phyloP scores from a whole-genome alignment of 2,329 filamentous ascomycete species.

The Dactylellina drechsleri region DNA sequence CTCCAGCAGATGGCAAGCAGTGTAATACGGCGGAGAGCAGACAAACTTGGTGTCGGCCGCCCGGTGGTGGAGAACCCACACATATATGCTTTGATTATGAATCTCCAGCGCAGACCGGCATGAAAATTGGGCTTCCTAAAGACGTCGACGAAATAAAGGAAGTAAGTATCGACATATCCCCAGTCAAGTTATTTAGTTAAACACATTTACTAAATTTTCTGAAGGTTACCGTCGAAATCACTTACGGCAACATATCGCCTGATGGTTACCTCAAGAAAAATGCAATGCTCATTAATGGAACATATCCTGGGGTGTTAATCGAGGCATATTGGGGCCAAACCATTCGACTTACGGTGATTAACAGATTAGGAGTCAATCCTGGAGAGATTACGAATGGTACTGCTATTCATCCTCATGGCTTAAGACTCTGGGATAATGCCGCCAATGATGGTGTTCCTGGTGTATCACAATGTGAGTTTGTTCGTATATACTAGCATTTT shows the following conservation, averaged over 20 bases:
- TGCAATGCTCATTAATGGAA: conserved; percentile 70
- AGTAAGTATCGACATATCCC: not conserved
- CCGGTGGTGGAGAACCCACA: not conserved
- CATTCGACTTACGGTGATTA: conserved; percentile 53
- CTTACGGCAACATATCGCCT: conserved; percentile 62
- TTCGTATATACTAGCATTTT: not conserved
- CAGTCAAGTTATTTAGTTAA: not conserved
- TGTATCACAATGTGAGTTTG: conserved; percentile 64
- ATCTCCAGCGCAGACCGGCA: not conserved
- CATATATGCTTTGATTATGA: conserved; percentile 22
- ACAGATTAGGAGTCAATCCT: conserved; percentile 8
- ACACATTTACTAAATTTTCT: not conserved
- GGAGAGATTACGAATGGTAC: conserved; percentile 24
- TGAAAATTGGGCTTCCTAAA: not conserved
- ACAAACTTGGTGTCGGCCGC: conserved; percentile 10
- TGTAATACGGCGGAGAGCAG: conserved; percentile 19
- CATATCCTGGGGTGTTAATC: conserved; percentile 74
- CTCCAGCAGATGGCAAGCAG: not conserved
- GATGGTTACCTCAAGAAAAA: conserved; percentile 65
- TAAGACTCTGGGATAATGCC: conserved; percentile 58
- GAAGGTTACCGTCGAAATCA: conserved; percentile 19
- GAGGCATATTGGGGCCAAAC: conserved; percentile 70
- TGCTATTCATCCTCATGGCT: conserved; percentile 23
- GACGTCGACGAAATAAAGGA: not conserved
- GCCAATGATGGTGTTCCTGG: conserved; percentile 69